Base-by-base conservation (phyloP, 2,329 filamentous ascomycete species). In the Colletotrichum brevisporum region DNA sequence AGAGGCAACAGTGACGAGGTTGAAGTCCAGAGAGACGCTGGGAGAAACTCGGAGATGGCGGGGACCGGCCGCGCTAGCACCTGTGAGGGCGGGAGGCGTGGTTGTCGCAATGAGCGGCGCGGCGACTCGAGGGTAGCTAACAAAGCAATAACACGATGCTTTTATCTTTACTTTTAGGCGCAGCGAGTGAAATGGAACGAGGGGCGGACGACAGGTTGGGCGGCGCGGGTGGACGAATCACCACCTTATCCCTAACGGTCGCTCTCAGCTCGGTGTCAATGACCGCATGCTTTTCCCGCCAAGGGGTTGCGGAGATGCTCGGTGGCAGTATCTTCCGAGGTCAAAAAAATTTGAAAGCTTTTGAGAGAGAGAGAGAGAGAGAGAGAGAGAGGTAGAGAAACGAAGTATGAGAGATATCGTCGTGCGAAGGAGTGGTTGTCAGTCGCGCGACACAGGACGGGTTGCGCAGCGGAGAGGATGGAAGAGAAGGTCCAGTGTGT, bases 1-100 rank as follows among this genome's bases (percentile, higher is more conserved):
- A 70, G 71, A 66, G 72, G 73, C 72, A 64, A 58, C 41, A 53
- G 67, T 45, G 41, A 21, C 66, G 26, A 56, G 43, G 56, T 41
- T 61, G 56, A 61, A 18, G 43, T 16, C 5, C 36, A 52, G 51
- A 43, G 57, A 67, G 55, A 51, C 67, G 51, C 62, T 62, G 55
- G 55, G 67, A 51, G 61, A 53, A 36, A 31, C 36, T 56, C 61
- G 55, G 31, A 57, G 54, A 52, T 61, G 62, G 67, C 62, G 62
- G 66, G 62, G 62, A 36, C 41, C 12, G 45, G 51, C 21, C 41
- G 52, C n/a, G 50, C 55, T 43, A 57, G 36, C 64, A 67, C 36
- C 50, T 41, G 54, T 55, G 51, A 51, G 55, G 45, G 55, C 45
- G 50, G 41, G 43, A 45, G 54, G 24, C 36, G 63, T 53, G 36